Conservation (phyloP, 106 monocot genomes). For the Ottelia alismoides region DNA sequence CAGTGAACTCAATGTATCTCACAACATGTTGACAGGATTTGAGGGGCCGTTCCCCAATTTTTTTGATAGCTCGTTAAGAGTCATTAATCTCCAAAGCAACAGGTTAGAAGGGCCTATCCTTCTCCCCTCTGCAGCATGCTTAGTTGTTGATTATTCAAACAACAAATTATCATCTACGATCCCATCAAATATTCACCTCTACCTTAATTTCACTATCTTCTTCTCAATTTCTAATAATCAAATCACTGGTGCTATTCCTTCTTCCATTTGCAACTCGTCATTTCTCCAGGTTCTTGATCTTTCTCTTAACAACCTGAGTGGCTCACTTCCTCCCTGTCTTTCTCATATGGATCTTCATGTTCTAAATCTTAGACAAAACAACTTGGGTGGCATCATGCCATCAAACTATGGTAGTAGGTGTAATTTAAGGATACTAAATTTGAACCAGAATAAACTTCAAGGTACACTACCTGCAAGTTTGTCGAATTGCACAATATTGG, state of each 20-base stretch:
- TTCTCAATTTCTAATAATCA: constrained; percentile 40
- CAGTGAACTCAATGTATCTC: constrained; percentile 64
- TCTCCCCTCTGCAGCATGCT: constrained; percentile 22
- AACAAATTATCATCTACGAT: constrained; percentile 42
- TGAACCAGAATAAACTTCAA: constrained; percentile 33
- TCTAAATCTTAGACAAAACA: constrained; percentile 41
- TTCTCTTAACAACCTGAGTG: constrained; percentile 44
- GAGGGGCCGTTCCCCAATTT: constrained; percentile 19
- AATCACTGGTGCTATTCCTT: constrained; percentile 38
- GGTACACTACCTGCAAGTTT: constrained; percentile 40
- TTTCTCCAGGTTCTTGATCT: constrained; percentile 55
- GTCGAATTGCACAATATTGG: constrained; percentile 28
- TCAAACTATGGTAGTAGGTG: constrained; percentile 12
- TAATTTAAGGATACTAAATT: constrained; percentile 25
- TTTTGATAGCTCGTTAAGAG: background rate
- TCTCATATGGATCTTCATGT: constrained; percentile 8
- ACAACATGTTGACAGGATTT: constrained; percentile 41
- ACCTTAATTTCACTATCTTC: constrained; percentile 26
- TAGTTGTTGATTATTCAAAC: constrained; percentile 53
- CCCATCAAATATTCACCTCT: constrained; percentile 20
- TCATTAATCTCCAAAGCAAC: constrained; percentile 56
- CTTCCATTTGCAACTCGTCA: constrained; percentile 33
- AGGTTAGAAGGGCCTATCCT: constrained; percentile 42
- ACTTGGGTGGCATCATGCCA: constrained; percentile 29
- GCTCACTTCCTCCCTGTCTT: constrained; percentile 38